Percentiles rank a stretch among this genome's conserved stretches.
These are phyloP conservation scores for Monascus ruber DNA, from an alignment of 2,329 filamentous ascomycete genomes.

Conservation along the genomic window DNA sequence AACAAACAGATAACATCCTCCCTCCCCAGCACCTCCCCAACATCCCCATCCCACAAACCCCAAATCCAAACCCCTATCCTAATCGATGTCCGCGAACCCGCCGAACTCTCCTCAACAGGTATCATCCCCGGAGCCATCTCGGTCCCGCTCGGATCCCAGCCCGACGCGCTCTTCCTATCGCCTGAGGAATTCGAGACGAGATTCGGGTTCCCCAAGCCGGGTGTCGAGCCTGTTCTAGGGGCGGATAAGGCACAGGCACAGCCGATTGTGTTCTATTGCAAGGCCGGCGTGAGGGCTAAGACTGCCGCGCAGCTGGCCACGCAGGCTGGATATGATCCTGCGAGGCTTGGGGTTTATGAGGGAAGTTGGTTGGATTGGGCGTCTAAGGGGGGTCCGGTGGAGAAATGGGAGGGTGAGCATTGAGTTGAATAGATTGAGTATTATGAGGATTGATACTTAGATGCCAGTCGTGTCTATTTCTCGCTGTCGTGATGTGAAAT, in stretches of 20 bases:
- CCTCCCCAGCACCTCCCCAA: constrained; percentile 11
- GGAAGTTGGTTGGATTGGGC: constrained; percentile 65
- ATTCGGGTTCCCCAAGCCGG: constrained; percentile 65
- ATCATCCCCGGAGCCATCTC: constrained; percentile 71
- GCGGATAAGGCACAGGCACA: constrained; percentile 2
- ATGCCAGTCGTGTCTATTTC: no score
- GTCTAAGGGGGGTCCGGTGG: constrained; percentile 54
- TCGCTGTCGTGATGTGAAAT: no score
- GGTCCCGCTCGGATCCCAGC: constrained; percentile 64
- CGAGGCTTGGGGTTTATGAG: constrained; percentile 43
- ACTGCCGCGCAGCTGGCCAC: constrained; percentile 67
- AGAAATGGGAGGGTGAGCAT: constrained; percentile 32
- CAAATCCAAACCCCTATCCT: constrained; percentile 21
- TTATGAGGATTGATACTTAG: neutral
- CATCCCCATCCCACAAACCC: constrained; percentile 11
- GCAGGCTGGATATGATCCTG: constrained; percentile 61
- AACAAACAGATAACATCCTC: constrained; percentile 23
- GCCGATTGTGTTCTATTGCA: constrained; percentile 77
- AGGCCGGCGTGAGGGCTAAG: constrained; percentile 71
- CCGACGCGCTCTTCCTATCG: constrained; percentile 67
- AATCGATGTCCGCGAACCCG: constrained; percentile 38
- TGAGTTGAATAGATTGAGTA: neutral
- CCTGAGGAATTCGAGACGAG: constrained; percentile 71
- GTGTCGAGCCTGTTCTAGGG: constrained; percentile 34
- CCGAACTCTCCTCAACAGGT: constrained; percentile 33